Evolutionary conservation across 2,329 filamentous ascomycete species (phyloP), one percentile per base, ranked within the genome.

Genomic region (Colletotrichum viniferum): DNA sequence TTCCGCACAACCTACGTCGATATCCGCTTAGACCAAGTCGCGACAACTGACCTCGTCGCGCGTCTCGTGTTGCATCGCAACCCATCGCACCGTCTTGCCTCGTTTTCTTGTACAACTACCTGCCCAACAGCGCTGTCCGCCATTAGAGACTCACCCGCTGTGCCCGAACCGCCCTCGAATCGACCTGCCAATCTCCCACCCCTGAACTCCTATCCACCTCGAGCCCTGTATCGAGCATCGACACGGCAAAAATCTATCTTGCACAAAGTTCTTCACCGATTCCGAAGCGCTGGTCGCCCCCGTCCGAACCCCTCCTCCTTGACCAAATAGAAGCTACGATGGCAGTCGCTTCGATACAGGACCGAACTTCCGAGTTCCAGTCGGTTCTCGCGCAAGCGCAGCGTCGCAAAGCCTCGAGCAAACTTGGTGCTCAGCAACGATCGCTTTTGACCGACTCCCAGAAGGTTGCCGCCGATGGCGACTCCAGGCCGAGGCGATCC

Each of bases 301-400:
- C 24, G n/a, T 26, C 28, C 38, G 21, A 34, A 21, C n/a, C 30
- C 43, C 21, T 14, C n/a, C 16, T 14, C 16, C 24, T 16, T n/a
- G 36, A 13, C 16, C 61, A 26, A 52, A 18, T 16, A 24, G 28
- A 48, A 48, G 34, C 36, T 82, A 83, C 77, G 67, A 93, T 93
- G 92, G 91, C 91, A 73, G 89, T 92, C 82, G 84, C 89, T 76
- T 96, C 96, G 67, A 98, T 98, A 84, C 97, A 99, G 88, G 97
- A 99, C 88, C 95, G 97, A 82, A 99, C 97, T 73, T 91, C 92
- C 82, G 97, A 99, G 89, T 99, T 99, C 90, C 94, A 93, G 84
- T 94, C 96, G 78, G 97, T 98, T 81, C 92, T 98, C 77, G 89
- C 91, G 61, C 95, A 98, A 83, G 94, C 95, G 67, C 95, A 98